Evolutionary conservation across 2,329 filamentous ascomycete species (phyloP).

Genomic region (Xylaria hypoxylon): DNA sequence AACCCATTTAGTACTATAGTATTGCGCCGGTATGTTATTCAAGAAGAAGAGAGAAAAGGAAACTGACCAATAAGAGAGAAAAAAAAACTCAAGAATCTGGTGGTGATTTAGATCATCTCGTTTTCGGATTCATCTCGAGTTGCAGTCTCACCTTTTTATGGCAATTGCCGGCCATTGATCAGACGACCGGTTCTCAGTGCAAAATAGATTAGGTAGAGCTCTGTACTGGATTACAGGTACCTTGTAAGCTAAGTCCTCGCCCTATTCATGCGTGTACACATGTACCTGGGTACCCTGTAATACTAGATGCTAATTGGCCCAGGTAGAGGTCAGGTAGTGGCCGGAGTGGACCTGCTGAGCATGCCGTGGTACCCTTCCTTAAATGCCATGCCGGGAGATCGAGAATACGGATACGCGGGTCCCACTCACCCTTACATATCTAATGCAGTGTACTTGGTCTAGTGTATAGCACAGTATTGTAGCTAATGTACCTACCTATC

Average conservation of each 20-base stretch:
- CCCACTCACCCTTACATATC: constrained; percentile 18
- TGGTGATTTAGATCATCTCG: neutral
- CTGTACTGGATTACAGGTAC: neutral
- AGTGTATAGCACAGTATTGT: no score
- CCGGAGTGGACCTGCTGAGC: constrained; percentile 25
- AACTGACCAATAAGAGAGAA: no score
- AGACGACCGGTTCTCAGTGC: neutral
- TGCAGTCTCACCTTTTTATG: neutral
- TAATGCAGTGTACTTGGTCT: no score
- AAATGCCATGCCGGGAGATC: constrained; percentile 14
- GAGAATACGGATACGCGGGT: constrained; percentile 38
- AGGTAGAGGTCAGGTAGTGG: neutral
- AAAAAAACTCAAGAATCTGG: neutral
- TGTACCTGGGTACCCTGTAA: no score
- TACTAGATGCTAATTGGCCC: no score
- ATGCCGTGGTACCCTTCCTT: constrained; percentile 15
- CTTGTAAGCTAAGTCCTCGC: no score
- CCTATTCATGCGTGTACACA: no score
- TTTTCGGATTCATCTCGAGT: constrained; percentile 8
- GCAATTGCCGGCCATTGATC: constrained; percentile 3
- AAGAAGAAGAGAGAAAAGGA: no score
- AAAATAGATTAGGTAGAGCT: neutral
- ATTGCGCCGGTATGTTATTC: no score
- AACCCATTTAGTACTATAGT: no score
- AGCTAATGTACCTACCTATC: no score